Evolutionary conservation across 805 yeast genomes (phyloP), one percentile per base, ranked within the genome.

Genomic region (Wickerhamomyces hampshirensis): DNA sequence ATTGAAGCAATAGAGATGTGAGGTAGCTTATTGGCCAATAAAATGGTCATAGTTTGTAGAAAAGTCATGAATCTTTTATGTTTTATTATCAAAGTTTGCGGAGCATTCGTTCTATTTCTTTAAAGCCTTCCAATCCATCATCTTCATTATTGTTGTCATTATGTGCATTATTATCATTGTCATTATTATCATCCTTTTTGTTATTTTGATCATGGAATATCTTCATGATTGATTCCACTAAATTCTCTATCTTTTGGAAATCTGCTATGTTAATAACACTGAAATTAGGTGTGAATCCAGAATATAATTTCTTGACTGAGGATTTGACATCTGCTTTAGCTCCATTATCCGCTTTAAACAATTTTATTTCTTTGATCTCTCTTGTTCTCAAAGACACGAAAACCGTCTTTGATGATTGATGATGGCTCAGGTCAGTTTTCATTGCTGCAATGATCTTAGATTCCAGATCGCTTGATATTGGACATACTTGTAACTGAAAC

Each of bases 401-500:
- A 3, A 64, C 37, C 0, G 67, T 58, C 12, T 51, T 51, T 2
- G 61, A 43, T 19, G 35, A 34, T 3, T 38, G 30, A 17, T 39
- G 39, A n/a, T 21, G 17, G 12, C 29, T 49, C 36, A 76, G 51
- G 46, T 75, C 81, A 38, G 64, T 65, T 46, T 70, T 75, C 82
- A 77, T 77, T 11, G 77, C 59, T 23, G 55, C 55, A 11, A 66
- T 52, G 9, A 77, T 65, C 35, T 67, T 73, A 7, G 64, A 55
- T 42, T 76, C 81, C 6, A 75, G 54, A 38, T 74, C 73, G 11
- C 70, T 64, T 15, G 65, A 59, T 12, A 66, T 56, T 1, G 79
- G 80, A 47, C 78, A 72, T 8, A 79, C 75, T 51, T 77, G 84
- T 11, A 65, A 40, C 38, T 62, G 60, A 34, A 62, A 65, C 46